Evolutionary conservation across 2,329 filamentous ascomycete species (phyloP), one percentile per base, ranked within the genome.

Genomic region (Tolypocladium amazonense): DNA sequence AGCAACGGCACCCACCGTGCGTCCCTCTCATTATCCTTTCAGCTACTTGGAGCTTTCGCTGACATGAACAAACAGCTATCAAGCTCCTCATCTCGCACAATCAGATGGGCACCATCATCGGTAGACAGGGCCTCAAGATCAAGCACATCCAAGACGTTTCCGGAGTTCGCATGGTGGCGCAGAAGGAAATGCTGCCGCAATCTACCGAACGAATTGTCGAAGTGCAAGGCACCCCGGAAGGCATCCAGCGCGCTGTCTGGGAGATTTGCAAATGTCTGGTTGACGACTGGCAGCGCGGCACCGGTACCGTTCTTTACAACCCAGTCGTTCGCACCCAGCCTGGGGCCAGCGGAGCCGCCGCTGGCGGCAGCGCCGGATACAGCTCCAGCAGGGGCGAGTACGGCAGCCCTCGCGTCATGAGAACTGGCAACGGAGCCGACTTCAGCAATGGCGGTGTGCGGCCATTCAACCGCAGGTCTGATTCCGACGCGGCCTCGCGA

Each of bases 51-150:
- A 11, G 33, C 41, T 20, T 30, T 33, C 30, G 57, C 64, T 69
- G 59, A 68, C 64, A 41, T 33, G 9, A 35, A 54, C 35, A 20
- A 62, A 27, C 66, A 99, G 94, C 94, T 62, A 90, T 99, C 75
- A 96, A 96, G 72, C 87, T 99, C 38, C 88, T 99, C 73, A 97
- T 99, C 75, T 99, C 94, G 39, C 93, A 99, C 80, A 97, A 97
- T 75, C 94, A 99, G 78, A 99, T 99, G 94, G 94, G 94, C 63
- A 99, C 94, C 69, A 97, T 99, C 78, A 99, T 99, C 72, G 94
- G 94, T 69, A 87, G 92, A 65, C 90, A 95, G 74, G 94, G 94
- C 61, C 82, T 97, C 66, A 99, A 97, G 82, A 99, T 99, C 82
- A 99, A 99, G 83, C 90, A 97, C 74, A 99, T 99, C 67, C 94